Evolutionary conservation across 73 alveolate genomes (phyloP).

Genomic region (Tetrahymena malaccensis): DNA sequence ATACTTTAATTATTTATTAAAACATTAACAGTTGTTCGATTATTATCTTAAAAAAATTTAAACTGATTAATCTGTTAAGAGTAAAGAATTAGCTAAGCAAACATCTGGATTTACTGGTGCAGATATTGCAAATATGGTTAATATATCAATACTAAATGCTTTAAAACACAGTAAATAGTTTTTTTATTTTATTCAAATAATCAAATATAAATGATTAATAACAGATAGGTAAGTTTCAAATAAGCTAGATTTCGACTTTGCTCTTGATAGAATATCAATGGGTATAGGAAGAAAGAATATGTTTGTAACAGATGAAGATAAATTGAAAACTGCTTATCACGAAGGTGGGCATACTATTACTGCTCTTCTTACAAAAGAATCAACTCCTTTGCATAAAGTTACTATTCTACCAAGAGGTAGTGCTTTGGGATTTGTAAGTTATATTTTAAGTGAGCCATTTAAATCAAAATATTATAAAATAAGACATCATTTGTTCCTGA

Average conservation of each 20-base stretch:
- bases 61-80: constrained; percentile 42
- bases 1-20: not conserved
- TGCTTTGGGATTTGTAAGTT: constrained; percentile 17
- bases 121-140: constrained; percentile 60
- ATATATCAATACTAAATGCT: constrained; percentile 69
- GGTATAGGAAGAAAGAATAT: constrained; percentile 62
- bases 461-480: not conserved
- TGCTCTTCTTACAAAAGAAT: constrained; percentile 26
- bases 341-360: constrained; percentile 84
- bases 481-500: constrained; percentile 39
- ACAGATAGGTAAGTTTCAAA: constrained; percentile 1
- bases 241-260: constrained; percentile 52
- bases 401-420: constrained; percentile 40
- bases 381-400: constrained; percentile 31
- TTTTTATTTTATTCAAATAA: not conserved
- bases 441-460: not conserved
- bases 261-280: constrained; percentile 72
- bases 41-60: constrained; percentile 60
- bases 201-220: not conserved
- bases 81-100: constrained; percentile 66
- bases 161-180: constrained; percentile 36
- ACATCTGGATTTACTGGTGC: constrained; percentile 96
- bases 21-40: constrained; percentile 24
- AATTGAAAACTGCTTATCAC: constrained; percentile 71
- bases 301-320: constrained; percentile 58